phyloP scores from a whole-genome alignment of 2,329 filamentous ascomycete genomes.

The Kalmusia sp. region DNA sequence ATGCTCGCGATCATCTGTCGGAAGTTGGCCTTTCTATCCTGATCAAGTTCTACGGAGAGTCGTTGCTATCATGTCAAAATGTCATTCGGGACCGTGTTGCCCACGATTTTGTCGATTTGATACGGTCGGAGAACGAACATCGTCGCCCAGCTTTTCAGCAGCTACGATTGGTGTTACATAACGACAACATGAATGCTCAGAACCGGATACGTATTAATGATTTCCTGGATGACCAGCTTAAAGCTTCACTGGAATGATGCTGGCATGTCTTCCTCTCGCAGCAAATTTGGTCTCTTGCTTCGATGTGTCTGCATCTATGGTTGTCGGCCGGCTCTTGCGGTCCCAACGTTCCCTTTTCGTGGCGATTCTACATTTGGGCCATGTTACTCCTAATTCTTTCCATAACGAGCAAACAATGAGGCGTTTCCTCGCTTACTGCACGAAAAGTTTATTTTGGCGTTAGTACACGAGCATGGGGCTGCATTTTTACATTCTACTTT shows the following conservation, averaged over 20 bases:
- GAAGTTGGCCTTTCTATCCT: conserved; percentile 67
- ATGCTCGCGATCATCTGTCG: conserved; percentile 60
- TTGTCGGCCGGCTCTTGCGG: neutral
- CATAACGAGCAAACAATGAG: conserved; percentile 19
- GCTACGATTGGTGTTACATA: conserved; percentile 60
- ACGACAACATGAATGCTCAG: conserved; percentile 61
- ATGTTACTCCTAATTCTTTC: conserved; percentile 30
- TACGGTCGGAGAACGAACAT: conserved; percentile 55
- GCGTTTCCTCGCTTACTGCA: conserved; percentile 33
- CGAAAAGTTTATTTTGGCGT: conserved; percentile 19
- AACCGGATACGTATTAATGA: conserved; percentile 64
- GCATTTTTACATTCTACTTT: neutral
- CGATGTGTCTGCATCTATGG: neutral
- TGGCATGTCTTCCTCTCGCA: conserved; percentile 15
- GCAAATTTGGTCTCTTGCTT: conserved; percentile 3
- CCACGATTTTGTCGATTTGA: conserved; percentile 62
- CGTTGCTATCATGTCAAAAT: conserved; percentile 57
- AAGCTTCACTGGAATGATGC: conserved; percentile 57
- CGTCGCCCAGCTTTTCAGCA: conserved; percentile 58
- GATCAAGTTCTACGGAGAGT: conserved; percentile 69
- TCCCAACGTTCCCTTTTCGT: neutral
- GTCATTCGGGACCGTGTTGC: conserved; percentile 62
- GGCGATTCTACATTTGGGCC: conserved; percentile 9
- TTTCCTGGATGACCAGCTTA: conserved; percentile 59
- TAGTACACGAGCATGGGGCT: conserved; percentile 4